Percentiles rank a stretch among this genome's conserved stretches.
These are phyloP conservation scores for Ampelocalamus luodianensis DNA, from an alignment of 176 grass and related monocot genomes.

Conservation along the genomic window DNA sequence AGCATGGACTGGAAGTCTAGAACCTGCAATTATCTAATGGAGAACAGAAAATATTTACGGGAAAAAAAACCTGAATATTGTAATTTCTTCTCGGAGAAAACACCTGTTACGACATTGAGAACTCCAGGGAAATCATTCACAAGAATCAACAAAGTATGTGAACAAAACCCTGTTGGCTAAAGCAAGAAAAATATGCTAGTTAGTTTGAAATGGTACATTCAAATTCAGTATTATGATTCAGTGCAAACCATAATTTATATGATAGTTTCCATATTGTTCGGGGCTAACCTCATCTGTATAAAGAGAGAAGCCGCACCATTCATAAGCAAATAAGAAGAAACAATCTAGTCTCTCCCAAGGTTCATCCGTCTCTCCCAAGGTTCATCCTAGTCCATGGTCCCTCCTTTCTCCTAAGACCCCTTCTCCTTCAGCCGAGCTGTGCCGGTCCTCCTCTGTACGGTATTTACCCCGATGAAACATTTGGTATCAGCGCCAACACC, in stretches of 20 bases:
- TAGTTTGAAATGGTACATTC: slow-evolving; percentile 23
- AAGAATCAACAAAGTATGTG: slow-evolving; percentile 81
- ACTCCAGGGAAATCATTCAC: slow-evolving; percentile 86
- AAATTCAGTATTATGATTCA: background rate
- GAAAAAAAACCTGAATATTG: slow-evolving; percentile 71
- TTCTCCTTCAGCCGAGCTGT: too few species aligned
- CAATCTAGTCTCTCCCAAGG: too few species aligned
- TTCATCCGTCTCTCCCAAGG: too few species aligned
- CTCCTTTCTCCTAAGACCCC: too few species aligned
- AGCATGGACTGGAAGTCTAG: slow-evolving; percentile 10
- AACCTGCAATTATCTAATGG: slow-evolving; percentile 2
- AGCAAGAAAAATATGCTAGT: slow-evolving; percentile 39
- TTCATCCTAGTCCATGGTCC: too few species aligned
- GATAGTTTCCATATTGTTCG: too few species aligned
- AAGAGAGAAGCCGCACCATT: too few species aligned
- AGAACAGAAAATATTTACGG: background rate
- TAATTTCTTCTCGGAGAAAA: slow-evolving; percentile 75
- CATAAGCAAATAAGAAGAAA: too few species aligned
- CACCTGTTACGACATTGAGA: slow-evolving; percentile 67
- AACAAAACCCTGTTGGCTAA: slow-evolving; percentile 73
- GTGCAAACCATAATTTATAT: background rate
- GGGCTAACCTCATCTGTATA: too few species aligned
- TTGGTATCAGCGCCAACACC: too few species aligned
- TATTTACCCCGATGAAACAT: too few species aligned
- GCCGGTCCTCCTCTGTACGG: too few species aligned